Base-by-base conservation (phyloP, 2,329 filamentous ascomycete species). In the Coniochaeta hoffmannii region DNA sequence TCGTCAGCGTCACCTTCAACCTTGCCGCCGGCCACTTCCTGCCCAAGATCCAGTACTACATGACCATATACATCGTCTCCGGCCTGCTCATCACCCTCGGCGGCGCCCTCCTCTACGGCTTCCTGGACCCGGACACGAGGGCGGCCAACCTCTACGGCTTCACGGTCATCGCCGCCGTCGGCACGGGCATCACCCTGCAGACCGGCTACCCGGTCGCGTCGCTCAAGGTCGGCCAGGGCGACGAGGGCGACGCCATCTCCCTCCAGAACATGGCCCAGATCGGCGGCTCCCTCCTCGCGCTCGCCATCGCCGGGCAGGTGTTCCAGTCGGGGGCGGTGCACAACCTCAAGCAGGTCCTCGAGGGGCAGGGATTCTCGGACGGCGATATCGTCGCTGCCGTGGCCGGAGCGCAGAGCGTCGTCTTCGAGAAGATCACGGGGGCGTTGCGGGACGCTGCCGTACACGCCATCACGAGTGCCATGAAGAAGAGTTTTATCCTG, bases 401-500 rank as follows among this genome's bases (percentile, higher is more conserved):
- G 14, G 65, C 68, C 0, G 69, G 70, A 4, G 59, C 67, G 1
- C 66, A 66, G 56, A 71, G 69, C 28, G 52, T 54, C 3, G 38
- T 73, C 28, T 69, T 73, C 46, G 46, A 59, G 28, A 50, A 57
- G 19, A 55, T 72, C 14, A 56, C 55, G n/a, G 58, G 58, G 6
- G 59, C 63, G 28, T 15, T 68, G 17, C 57, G 65, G 34, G 57
- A 50, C 3, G 54, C 54, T 2, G 71, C 69, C 0, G 59, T 72
- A 5, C 53, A 53, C 2, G 71, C 66, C 0, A 68, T 76, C 44
- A 63, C 68, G 1, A 41, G 64, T 8, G 64, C 67, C 11, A 66
- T 72, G 59, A 60, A 60, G 44, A 63, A 63, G 55, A 62, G 64
- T 7, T 72, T 70, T 57, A 59, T 68, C 9, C 58, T 69, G 31